Evolutionary conservation across 2,329 filamentous ascomycete species (phyloP).

Genomic region (Lachnellula subtilissima): DNA sequence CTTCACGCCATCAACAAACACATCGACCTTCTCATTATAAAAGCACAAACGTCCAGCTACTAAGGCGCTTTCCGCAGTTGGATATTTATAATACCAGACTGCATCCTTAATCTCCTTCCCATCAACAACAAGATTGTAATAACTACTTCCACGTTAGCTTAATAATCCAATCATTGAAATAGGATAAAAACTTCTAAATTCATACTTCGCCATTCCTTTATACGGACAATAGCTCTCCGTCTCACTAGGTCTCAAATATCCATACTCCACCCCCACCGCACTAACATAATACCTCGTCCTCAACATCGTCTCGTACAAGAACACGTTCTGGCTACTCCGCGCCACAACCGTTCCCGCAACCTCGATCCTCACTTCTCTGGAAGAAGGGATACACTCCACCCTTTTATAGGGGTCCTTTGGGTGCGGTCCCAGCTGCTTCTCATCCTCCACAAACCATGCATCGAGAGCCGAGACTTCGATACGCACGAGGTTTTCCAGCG

Average conservation of each 20-base stretch:
- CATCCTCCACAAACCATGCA: constrained; percentile 54
- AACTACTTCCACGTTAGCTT: constrained; percentile 12
- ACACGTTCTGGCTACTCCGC: constrained; percentile 40
- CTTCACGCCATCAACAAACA: constrained; percentile 49
- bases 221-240: constrained; percentile 60
- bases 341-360: constrained; percentile 43
- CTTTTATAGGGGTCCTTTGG: constrained; percentile 65
- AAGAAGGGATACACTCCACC: constrained; percentile 55
- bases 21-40: constrained; percentile 64
- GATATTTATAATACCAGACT: constrained; percentile 59
- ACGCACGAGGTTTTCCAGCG: constrained; percentile 12
- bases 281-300: constrained; percentile 51
- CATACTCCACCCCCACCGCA: constrained; percentile 11
- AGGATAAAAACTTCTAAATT: not conserved
- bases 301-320: constrained; percentile 57
- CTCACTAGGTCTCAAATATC: constrained; percentile 43
- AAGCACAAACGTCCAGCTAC: constrained; percentile 58
- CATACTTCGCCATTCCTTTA: constrained; percentile 59
- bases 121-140: constrained; percentile 47
- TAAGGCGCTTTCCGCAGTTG: constrained; percentile 50
- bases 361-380: constrained; percentile 47
- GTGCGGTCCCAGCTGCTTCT: constrained; percentile 50
- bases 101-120: constrained; percentile 44
- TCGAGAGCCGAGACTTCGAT: constrained; percentile 17
- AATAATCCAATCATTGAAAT: not conserved